phyloP scores from a whole-genome alignment of 345 rosid genomes.

The Gossypium bickii region DNA sequence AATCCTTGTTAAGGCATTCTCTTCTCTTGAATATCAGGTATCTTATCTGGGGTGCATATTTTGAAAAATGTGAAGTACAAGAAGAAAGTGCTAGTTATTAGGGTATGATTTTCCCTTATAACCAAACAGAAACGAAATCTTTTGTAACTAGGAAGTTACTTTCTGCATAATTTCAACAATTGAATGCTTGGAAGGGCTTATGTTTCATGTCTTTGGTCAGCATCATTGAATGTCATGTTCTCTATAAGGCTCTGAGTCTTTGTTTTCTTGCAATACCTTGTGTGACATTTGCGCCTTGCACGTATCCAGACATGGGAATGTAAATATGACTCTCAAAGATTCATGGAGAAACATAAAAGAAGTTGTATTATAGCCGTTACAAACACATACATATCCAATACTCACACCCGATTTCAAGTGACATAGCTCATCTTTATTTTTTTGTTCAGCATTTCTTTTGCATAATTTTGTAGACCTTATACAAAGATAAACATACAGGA shows the following conservation, averaged over 20 bases:
- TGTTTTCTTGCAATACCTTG: background rate
- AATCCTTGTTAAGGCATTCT: background rate
- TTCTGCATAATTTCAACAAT: too few species aligned
- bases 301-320: background rate
- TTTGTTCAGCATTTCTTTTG: background rate
- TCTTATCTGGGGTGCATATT: background rate
- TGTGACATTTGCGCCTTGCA: background rate
- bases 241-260: background rate
- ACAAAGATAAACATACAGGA: conserved; percentile 33
- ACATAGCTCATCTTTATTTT: background rate
- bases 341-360: background rate
- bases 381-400: background rate
- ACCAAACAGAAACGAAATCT: background rate
- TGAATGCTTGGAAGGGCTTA: background rate
- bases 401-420: background rate
- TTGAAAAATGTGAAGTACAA: background rate
- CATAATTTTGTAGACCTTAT: background rate
- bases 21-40: background rate
- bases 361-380: background rate
- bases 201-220: background rate
- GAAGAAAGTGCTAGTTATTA: background rate
- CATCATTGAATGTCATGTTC: background rate
- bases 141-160: background rate
- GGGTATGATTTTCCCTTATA: background rate
- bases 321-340: background rate